These are phyloP conservation scores for Penicillium odoratum DNA, from an alignment of 495 filamentous ascomycete species.

Conservation along the genomic window DNA sequence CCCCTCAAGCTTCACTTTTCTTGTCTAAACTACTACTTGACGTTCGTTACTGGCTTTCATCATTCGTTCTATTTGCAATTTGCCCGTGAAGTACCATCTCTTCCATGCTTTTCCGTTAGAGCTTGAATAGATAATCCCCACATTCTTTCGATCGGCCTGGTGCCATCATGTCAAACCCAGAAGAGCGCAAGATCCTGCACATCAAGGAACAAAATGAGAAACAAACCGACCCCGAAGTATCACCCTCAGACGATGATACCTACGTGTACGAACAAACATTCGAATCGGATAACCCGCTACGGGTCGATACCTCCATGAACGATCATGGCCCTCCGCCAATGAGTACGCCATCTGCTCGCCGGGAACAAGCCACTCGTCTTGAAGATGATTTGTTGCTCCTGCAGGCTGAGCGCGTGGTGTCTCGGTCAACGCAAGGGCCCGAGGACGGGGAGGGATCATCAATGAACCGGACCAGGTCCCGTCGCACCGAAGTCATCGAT, in stretches of 20 bases:
- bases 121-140: slow-evolving; percentile 6
- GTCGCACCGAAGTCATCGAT: slow-evolving; percentile 63
- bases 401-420: slow-evolving; percentile 75
- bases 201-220: slow-evolving; percentile 26
- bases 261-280: slow-evolving; percentile 33
- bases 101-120: slow-evolving; percentile 5
- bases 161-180: slow-evolving; percentile 55
- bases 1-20: background rate
- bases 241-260: slow-evolving; percentile 42
- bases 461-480: slow-evolving; percentile 51
- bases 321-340: slow-evolving; percentile 22
- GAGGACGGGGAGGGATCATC: slow-evolving; percentile 39
- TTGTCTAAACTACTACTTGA: background rate
- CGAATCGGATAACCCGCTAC: slow-evolving; percentile 27
- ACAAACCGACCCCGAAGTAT: slow-evolving; percentile 23
- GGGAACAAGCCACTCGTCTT: slow-evolving; percentile 70
- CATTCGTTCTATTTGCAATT: background rate
- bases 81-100: background rate
- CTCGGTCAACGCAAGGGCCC: slow-evolving; percentile 50
- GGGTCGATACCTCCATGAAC: slow-evolving; percentile 34
- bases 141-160: slow-evolving; percentile 34
- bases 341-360: slow-evolving; percentile 51
- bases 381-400: slow-evolving; percentile 85
- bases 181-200: slow-evolving; percentile 37
- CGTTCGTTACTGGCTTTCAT: background rate